Evolutionary conservation across 139 green algal species (phyloP).

Genomic region (Closterium sp.): DNA sequence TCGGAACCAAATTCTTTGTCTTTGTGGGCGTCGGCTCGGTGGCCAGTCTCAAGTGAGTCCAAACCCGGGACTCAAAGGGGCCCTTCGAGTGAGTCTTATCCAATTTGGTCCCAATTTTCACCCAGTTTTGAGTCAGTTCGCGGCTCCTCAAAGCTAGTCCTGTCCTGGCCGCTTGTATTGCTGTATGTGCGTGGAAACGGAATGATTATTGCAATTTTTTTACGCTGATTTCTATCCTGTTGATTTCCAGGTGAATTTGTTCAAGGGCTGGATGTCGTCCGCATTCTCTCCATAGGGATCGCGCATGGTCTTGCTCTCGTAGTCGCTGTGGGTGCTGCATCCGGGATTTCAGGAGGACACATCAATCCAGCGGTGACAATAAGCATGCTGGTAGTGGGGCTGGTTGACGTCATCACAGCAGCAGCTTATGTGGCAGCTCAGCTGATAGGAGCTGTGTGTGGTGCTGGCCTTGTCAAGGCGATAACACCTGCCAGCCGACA

Average conservation of each 20-base stretch:
- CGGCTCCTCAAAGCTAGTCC: too few relatives aligned
- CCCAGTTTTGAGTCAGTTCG: too few relatives aligned
- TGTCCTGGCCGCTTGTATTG: too few relatives aligned
- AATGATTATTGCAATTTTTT: background rate
- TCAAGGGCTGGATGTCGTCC: background rate
- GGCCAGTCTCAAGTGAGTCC: background rate
- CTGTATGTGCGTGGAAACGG: too few relatives aligned
- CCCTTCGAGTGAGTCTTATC: background rate
- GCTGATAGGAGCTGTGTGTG: constrained; percentile 11
- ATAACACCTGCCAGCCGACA: background rate
- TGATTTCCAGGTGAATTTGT: background rate
- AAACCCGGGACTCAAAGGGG: too few relatives aligned
- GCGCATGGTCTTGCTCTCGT: constrained; percentile 17
- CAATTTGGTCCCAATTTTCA: too few relatives aligned
- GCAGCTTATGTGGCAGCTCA: constrained; percentile 13
- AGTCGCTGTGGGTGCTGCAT: constrained; percentile 2
- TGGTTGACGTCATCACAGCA: background rate
- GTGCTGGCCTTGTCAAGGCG: constrained; percentile 7
- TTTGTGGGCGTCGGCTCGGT: background rate
- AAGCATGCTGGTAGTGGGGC: constrained; percentile 2
- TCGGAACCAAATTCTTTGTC: background rate
- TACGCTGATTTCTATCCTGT: background rate
- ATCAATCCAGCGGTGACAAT: constrained; percentile 42
- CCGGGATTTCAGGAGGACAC: constrained; percentile 30
- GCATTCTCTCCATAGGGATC: constrained; percentile 17